Percentiles rank a stretch among this genome's conserved stretches.
These are phyloP conservation scores for Dionaea muscipula DNA, from an alignment of 179 eudicot genomes.

Conservation along the genomic window DNA sequence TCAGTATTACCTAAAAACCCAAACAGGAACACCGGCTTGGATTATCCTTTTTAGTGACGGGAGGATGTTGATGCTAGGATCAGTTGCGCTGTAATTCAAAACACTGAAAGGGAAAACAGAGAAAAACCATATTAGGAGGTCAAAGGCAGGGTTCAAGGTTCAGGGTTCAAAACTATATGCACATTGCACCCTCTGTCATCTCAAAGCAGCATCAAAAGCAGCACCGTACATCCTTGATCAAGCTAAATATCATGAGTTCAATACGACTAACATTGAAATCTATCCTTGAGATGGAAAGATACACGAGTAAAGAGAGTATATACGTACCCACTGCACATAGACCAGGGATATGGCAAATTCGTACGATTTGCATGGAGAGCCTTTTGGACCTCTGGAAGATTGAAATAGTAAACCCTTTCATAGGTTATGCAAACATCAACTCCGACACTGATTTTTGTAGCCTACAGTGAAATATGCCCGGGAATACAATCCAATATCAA, in stretches of 20 bases:
- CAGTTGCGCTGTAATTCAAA: slow-evolving; percentile 44
- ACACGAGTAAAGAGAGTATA: slow-evolving; percentile 3
- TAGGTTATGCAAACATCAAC: slow-evolving; percentile 84
- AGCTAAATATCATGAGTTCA: no score
- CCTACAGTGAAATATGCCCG: slow-evolving; percentile 33
- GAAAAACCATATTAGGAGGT: no score
- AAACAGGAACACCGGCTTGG: slow-evolving; percentile 42
- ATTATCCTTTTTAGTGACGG: slow-evolving; percentile 68
- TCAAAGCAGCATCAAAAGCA: no score
- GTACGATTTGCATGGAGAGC: slow-evolving; percentile 98
- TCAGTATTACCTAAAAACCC: slow-evolving; percentile 65
- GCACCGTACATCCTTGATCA: no score
- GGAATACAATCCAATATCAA: no score
- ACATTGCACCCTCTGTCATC: no score
- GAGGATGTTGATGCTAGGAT: slow-evolving; percentile 68
- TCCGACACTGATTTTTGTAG: slow-evolving; percentile 76
- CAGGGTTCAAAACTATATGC: no score
- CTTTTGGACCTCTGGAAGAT: slow-evolving; percentile 86
- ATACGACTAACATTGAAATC: not conserved
- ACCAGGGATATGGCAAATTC: slow-evolving; percentile 67
- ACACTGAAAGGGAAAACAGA: slow-evolving; percentile 26
- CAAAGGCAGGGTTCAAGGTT: no score
- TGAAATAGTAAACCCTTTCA: slow-evolving; percentile 73
- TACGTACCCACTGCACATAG: slow-evolving; percentile 88
- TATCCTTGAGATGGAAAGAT: no score